Conservation (phyloP, 305 asterid genomes). For the Solanum hybrid region DNA sequence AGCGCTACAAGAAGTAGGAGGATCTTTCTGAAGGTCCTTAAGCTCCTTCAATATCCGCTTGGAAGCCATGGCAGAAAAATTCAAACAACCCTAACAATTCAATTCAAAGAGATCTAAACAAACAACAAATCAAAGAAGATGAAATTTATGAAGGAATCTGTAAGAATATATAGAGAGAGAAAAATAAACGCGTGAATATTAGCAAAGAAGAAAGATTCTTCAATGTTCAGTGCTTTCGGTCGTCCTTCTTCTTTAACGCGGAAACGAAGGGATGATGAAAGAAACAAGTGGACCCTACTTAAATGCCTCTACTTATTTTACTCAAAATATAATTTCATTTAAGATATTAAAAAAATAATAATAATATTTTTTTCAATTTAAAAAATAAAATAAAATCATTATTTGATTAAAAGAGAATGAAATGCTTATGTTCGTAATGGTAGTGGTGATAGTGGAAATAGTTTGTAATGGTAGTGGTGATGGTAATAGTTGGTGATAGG, state of each 20-base stretch:
- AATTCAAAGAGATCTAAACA: background rate
- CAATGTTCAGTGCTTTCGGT: background rate
- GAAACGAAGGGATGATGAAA: background rate
- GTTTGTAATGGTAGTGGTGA: background rate
- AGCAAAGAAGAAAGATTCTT: background rate
- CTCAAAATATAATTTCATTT: background rate
- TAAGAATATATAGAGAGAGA: too few relatives aligned
- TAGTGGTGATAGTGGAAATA: background rate
- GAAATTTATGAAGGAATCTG: too few relatives aligned
- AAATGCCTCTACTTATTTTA: background rate
- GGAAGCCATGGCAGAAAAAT: slow-evolving; percentile 45
- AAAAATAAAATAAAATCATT: too few relatives aligned
- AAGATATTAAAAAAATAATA: background rate
- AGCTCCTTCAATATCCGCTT: slow-evolving; percentile 93
- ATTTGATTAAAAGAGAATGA: too few relatives aligned
- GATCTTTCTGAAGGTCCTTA: slow-evolving; percentile 90
- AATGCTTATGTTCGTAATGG: too few relatives aligned
- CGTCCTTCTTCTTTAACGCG: background rate
- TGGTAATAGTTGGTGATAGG: too few relatives aligned
- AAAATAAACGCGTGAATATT: background rate
- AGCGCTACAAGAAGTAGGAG: slow-evolving; percentile 94
- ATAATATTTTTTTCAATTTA: background rate
- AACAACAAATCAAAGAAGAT: too few relatives aligned
- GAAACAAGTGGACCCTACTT: background rate
- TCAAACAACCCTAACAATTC: background rate